These are phyloP conservation scores for Elaeagnus macrophylla DNA, from an alignment of 306 rosid genomes.

Conservation along the genomic window DNA sequence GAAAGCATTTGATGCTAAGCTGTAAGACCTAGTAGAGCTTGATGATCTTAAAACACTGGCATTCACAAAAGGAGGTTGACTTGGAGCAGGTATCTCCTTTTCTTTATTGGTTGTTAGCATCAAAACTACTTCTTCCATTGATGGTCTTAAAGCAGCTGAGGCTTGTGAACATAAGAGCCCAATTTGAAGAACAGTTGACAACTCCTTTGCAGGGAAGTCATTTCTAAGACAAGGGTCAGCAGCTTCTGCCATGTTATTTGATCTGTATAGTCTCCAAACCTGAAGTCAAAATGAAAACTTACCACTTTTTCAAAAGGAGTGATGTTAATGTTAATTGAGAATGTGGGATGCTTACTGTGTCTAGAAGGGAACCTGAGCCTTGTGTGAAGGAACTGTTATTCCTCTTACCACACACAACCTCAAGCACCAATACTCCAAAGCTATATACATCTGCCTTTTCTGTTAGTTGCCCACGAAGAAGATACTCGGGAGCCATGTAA, in stretches of 20 bases:
- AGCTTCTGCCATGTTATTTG: constrained; percentile 37
- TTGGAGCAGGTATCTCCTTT: constrained; percentile 37
- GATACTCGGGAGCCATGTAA: constrained; percentile 93
- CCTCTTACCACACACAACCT: constrained; percentile 64
- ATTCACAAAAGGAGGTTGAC: constrained; percentile 70
- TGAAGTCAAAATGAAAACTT: constrained; percentile 19
- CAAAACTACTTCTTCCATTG: constrained; percentile 46
- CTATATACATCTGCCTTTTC: constrained; percentile 84
- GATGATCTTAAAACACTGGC: constrained; percentile 29
- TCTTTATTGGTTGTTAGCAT: constrained; percentile 39
- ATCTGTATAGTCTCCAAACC: constrained; percentile 60
- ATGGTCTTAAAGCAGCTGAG: constrained; percentile 56
- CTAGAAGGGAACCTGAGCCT: constrained; percentile 56
- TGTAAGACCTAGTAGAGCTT: constrained; percentile 32
- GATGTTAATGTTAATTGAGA: neutral
- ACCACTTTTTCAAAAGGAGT: neutral
- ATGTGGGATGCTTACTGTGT: constrained; percentile 36
- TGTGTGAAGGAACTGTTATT: constrained; percentile 42
- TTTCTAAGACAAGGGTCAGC: constrained; percentile 47
- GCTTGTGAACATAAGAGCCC: constrained; percentile 84
- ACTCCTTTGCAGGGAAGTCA: constrained; percentile 41
- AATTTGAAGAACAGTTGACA: constrained; percentile 44
- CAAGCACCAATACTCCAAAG: constrained; percentile 73
- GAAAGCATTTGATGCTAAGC: constrained; percentile 34
- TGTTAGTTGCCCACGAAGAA: constrained; percentile 72